Evolutionary conservation across 768 basidiomycete species (phyloP), one percentile per base, ranked within the genome.

Genomic region (Podaxis sp.): DNA sequence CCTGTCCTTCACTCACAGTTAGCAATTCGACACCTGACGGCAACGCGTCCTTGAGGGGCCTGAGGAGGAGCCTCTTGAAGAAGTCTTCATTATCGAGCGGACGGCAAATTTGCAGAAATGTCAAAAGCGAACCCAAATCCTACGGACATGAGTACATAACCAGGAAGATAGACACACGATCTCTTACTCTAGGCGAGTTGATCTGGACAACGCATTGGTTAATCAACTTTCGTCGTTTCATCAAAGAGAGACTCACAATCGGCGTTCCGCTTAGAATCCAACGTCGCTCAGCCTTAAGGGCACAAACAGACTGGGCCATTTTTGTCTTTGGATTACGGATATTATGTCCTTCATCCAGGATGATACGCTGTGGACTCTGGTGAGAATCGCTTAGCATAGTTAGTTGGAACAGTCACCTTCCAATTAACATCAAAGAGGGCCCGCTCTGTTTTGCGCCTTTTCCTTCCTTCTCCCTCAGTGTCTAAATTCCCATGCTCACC

Each of bases 261-360:
- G 95, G 95, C 7, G 95, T 97, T 30, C 94, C 93, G 28, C 86
- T 87, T 57, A 93, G 76, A 3, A 86, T 83, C 92, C 92, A 94
- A 52, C 92, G 87, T 64, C 88, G 84, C 67, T 94, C 83, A 0
- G 88, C 89, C 17, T 75, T 74, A 24, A 94, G 76, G 17, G 73
- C 84, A 62, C 80, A 86, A 1, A 87, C 85, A 0, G 90, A 88
- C 67, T 81, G 79, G 8, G 92, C 82, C 84, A 91, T 92, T 77
- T 95, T 93, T 0, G 95, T 93, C 72, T 82, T 89, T 2, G 91
- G 84, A 71, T 96, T 97, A 57, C 93, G 86, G 65, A 97, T 89
- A 26, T 71, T 87, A 70, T 97, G 95, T 0, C 93, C 95, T 75
- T 97, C 95, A 66, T 97, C 95, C 4, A 96, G 77, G 22, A 96